Evolutionary conservation across 129 eudicot species (phyloP), one percentile per base, ranked within the genome.

Genomic region (Apium graveolens): DNA sequence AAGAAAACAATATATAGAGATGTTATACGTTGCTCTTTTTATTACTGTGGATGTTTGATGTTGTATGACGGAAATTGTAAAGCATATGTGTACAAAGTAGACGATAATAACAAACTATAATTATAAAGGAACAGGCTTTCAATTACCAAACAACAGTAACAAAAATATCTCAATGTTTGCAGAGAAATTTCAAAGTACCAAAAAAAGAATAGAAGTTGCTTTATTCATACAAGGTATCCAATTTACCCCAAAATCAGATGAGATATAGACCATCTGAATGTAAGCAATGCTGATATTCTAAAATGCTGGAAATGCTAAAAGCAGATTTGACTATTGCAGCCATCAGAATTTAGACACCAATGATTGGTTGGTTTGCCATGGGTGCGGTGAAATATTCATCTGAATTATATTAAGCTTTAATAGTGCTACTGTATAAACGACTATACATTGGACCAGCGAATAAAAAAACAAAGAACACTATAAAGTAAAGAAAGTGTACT

Each of bases 401-500:
- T 42, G 24, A 26, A 57, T 5, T 57, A 11, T 60, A 60, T 60
- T 11, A 8, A 60, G 32, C 32, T 11, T n/a, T 11, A 60, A n/a
- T 60, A 11, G 35, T 26, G 27, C 27, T 53, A 53, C 3, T 35
- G 37, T 17, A 53, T 11, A 0, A 62, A 62, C 17, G 18, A 62
- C 70, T 26, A 27, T 26, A 63, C 18, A 63, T 27, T 27, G 37
- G 70, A 63, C 18, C n/a, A 35, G 32, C 34, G 51, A 43, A 29
- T 38, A 26, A 38, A 41, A 27, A 44, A 42, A n/a, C n/a, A n/a
- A 73, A 62, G 11, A 77, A 27, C 26, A 45, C 13, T 32, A 76
- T 37, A 73, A 57, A 76, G 37, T 62, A 18, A 70, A 34, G 11
- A 57, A 70, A 81, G 42, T 79, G 70, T 16, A 27, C 92, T 86